These are phyloP conservation scores for Alternaria sp. DNA, from an alignment of 2,329 filamentous ascomycete genomes.

Conservation along the genomic window DNA sequence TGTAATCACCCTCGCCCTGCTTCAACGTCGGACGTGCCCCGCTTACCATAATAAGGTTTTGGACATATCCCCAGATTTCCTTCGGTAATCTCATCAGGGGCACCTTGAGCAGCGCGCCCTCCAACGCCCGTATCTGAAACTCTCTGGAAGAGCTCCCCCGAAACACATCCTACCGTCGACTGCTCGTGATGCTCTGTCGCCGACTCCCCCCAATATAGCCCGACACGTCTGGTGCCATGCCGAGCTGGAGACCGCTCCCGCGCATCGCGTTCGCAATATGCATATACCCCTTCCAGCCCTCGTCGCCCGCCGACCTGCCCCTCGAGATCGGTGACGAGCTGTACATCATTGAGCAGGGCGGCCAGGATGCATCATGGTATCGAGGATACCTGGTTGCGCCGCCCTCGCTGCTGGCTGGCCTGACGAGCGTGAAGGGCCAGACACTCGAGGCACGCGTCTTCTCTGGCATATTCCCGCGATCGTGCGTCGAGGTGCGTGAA, in stretches of 20 bases:
- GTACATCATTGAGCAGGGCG: slow-evolving; percentile 97
- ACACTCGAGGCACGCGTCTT: slow-evolving; percentile 95
- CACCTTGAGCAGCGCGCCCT: slow-evolving; percentile 14
- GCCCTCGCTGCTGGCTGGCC: slow-evolving; percentile 86
- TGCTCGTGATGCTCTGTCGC: slow-evolving; percentile 43
- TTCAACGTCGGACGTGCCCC: slow-evolving; percentile 12
- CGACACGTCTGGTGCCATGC: slow-evolving; percentile 44
- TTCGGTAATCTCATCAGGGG: slow-evolving; percentile 20
- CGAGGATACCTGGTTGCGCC: slow-evolving; percentile 94
- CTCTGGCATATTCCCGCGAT: slow-evolving; percentile 95
- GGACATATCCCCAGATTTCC: slow-evolving; percentile 17
- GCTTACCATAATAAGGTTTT: slow-evolving; percentile 12
- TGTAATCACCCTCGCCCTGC: not conserved
- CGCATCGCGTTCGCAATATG: slow-evolving; percentile 98
- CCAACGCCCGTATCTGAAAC: slow-evolving; percentile 1
- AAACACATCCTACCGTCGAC: not conserved
- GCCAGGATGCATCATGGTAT: slow-evolving; percentile 84
- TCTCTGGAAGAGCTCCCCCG: slow-evolving; percentile 4
- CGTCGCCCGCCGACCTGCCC: slow-evolving; percentile 86
- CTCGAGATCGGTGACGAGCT: slow-evolving; percentile 98
- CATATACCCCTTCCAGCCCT: slow-evolving; percentile 89
- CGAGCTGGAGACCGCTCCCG: slow-evolving; percentile 89
- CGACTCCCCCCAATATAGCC: slow-evolving; percentile 37
- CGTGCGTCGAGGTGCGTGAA: slow-evolving; percentile 93
- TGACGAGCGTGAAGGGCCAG: slow-evolving; percentile 90